Base-by-base conservation (phyloP, 306 rosid species). In the Vicia faba region DNA sequence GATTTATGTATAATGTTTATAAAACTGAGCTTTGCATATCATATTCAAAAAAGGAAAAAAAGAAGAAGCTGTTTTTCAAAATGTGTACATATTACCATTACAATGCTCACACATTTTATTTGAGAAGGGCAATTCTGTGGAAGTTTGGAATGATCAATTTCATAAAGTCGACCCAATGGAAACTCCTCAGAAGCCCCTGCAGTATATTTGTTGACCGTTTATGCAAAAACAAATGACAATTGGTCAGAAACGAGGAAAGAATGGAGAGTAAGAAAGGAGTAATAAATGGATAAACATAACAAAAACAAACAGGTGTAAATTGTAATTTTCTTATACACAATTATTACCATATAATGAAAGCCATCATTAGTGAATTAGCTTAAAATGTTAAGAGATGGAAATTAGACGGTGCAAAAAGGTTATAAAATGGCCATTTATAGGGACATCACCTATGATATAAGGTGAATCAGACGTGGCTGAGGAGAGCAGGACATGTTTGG, bases 111-210 rank as follows among this genome's bases (percentile, higher is more conserved):
- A 13, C 66, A 78, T 55, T 69, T 82, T n/a, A 92, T 80, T 58
- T 87, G 89, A 10, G 80, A 84, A 12, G 95, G 87, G 45, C 79
- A 45, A 19, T 72, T 46, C 2, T 69, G 65, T 45, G 86, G 70
- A 55, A 92, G 96, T 64, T 72, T 70, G 14, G 87, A 79, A 61
- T 85, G 96, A 68, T 85, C 82, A 56, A 92, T 70, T 70, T 89
- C 80, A 56, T 87, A 87, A 78, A 84, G 85, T 56, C 70, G 57
- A 10, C 96, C 96, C n/a, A 82, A 89, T 61, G 72, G 74, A 50
- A 89, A 68, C 15, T 86, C 78, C 41, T 82, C 85, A 25, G 54
- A 46, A 16, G 69, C 31, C 61, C 78, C 91, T 84, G 84, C 75
- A 70, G 68, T 40, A 56, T 67, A 56, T 67, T 15, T 33, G 44